Evolutionary conservation across 495 filamentous ascomycete species (phyloP).

Genomic region (Lasiosphaeris hirsuta): DNA sequence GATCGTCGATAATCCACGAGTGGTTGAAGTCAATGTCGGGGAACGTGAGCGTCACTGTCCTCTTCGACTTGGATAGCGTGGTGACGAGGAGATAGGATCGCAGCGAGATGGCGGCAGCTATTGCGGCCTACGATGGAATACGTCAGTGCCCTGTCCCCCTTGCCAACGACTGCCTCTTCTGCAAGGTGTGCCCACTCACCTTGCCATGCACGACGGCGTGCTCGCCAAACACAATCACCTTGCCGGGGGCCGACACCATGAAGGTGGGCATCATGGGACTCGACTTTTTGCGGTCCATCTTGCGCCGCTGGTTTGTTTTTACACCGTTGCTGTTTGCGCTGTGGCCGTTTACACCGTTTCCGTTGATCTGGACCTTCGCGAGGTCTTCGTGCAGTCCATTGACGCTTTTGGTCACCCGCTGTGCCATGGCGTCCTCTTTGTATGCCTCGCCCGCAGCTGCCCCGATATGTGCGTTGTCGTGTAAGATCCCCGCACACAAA

Average conservation of each 20-base stretch:
- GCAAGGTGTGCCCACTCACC: conserved; percentile 35
- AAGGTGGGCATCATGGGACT: conserved; percentile 75
- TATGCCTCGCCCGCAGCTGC: no score
- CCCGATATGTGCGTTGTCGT: no score
- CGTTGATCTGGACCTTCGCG: neutral
- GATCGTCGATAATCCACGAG: conserved; percentile 83
- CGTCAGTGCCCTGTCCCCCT: conserved; percentile 1
- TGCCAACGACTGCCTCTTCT: neutral
- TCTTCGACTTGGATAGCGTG: conserved; percentile 78
- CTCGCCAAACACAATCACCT: conserved; percentile 96
- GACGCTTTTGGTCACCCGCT: conserved; percentile 26
- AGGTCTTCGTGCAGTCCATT: conserved; percentile 22
- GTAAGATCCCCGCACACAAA: no score
- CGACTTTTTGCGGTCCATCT: conserved; percentile 49
- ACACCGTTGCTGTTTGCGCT: conserved; percentile 16
- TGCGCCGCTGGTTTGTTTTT: conserved; percentile 25
- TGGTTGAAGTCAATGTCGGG: conserved; percentile 82
- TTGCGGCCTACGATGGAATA: conserved; percentile 59
- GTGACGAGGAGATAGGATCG: conserved; percentile 95
- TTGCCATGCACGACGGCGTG: conserved; percentile 96
- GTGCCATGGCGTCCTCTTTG: no score
- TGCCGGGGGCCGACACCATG: conserved; percentile 96
- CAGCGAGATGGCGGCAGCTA: conserved; percentile 89
- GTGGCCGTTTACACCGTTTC: conserved; percentile 24
- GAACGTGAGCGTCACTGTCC: conserved; percentile 81